A percentile compares a stretch with the other conserved stretches of the same genome.
Evolutionary conservation across 2,329 filamentous ascomycete species (phyloP).

Genomic region (Exophiala oligosperma): DNA sequence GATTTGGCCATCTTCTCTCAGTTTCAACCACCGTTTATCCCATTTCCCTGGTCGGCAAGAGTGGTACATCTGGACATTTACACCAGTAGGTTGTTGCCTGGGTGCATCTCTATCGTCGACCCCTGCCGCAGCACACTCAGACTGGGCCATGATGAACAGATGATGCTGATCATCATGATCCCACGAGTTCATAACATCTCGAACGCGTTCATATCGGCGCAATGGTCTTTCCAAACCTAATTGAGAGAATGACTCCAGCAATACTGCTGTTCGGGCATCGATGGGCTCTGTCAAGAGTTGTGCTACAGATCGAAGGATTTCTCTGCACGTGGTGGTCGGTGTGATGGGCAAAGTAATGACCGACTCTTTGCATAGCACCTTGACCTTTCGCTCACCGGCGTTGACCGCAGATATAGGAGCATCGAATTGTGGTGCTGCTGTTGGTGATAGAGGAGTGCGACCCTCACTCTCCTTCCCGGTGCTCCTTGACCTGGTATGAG

Average conservation of each 20-base stretch:
- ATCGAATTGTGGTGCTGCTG: conserved; percentile 51
- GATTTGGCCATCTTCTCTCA: conserved; percentile 72
- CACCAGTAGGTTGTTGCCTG: conserved; percentile 62
- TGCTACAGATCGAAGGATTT: conserved; percentile 69
- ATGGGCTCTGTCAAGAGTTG: conserved; percentile 64
- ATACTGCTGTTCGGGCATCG: conserved; percentile 63
- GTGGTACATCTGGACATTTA: conserved; percentile 73
- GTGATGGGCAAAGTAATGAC: conserved; percentile 71
- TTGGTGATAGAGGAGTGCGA: conserved; percentile 1
- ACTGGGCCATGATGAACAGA: conserved; percentile 64
- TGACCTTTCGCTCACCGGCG: conserved; percentile 71
- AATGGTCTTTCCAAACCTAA: conserved; percentile 80
- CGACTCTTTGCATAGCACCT: conserved; percentile 69
- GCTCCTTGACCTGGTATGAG: conserved; percentile 7
- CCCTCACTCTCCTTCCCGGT: conserved; percentile 4
- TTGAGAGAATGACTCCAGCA: conserved; percentile 73
- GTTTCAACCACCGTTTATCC: conserved; percentile 78
- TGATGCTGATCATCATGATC: conserved; percentile 76
- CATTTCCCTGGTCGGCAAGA: conserved; percentile 82
- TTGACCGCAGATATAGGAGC: conserved; percentile 80
- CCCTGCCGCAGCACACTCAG: conserved; percentile 35
- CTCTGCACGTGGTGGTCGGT: conserved; percentile 70
- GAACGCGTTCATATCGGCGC: conserved; percentile 80
- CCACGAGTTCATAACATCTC: conserved; percentile 92
- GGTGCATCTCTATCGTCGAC: conserved; percentile 68